phyloP scores from a whole-genome alignment of 139 green algal species.

The Nannochloris sp. region DNA sequence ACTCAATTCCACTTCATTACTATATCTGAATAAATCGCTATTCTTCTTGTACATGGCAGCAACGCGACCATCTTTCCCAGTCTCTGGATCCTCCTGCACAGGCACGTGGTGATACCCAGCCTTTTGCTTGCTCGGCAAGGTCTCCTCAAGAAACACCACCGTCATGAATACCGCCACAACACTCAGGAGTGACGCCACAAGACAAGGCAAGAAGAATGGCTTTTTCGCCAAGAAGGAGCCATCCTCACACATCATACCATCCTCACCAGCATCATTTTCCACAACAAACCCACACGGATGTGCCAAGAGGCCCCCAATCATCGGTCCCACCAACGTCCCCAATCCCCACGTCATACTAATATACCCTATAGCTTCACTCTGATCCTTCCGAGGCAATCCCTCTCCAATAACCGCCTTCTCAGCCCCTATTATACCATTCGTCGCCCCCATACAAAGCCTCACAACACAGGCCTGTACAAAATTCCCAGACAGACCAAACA shows the following conservation, averaged over 20 bases:
- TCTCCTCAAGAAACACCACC: conserved; percentile 45
- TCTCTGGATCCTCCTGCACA: background rate
- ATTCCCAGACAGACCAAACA: conserved; percentile 40
- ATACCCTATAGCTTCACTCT: conserved; percentile 17
- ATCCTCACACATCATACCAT: background rate
- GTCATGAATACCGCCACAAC: conserved; percentile 23
- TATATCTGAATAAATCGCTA: background rate
- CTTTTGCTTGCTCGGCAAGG: conserved; percentile 26
- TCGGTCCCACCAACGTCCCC: conserved; percentile 17
- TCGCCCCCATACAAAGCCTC: conserved; percentile 35
- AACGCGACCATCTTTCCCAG: background rate
- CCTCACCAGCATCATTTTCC: background rate
- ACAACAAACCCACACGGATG: conserved; percentile 10
- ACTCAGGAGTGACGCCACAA: conserved; percentile 25
- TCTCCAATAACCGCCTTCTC: conserved; percentile 44
- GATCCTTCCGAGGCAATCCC: background rate
- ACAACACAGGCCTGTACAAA: conserved; percentile 32
- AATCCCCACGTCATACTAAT: conserved; percentile 20
- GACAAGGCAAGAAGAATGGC: conserved; percentile 56
- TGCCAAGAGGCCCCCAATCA: conserved; percentile 21
- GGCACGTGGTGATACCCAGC: too few relatives aligned
- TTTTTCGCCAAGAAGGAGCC: conserved; percentile 13
- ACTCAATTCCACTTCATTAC: background rate
- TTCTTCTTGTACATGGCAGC: conserved; percentile 3
- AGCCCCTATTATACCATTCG: conserved; percentile 58